These are phyloP conservation scores for Gentiana macrophylla DNA, from an alignment of 257 asterid species.

Conservation along the genomic window DNA sequence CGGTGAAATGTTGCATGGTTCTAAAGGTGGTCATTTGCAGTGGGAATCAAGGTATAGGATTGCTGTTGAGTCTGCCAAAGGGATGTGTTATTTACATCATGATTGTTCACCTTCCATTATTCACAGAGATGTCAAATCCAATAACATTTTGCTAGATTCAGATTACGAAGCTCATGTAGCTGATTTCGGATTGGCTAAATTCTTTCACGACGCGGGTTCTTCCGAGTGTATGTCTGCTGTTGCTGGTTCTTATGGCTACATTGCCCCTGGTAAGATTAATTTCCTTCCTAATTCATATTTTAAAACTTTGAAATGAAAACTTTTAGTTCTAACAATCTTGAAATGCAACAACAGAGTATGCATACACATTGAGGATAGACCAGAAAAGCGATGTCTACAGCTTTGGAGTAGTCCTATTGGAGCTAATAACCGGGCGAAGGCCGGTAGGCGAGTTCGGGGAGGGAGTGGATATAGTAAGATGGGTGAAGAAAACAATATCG, in stretches of 20 bases:
- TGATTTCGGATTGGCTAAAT: conserved; percentile 86
- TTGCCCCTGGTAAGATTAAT: conserved; percentile 63
- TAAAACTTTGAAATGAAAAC: neutral
- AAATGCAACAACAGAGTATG: conserved; percentile 60
- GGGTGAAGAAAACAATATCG: conserved; percentile 45
- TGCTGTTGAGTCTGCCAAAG: conserved; percentile 81
- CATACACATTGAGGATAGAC: conserved; percentile 76
- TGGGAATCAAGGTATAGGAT: conserved; percentile 77
- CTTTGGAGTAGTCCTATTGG: conserved; percentile 79
- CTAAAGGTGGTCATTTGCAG: conserved; percentile 68
- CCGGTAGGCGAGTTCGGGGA: conserved; percentile 93
- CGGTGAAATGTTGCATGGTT: conserved; percentile 74
- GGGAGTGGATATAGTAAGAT: conserved; percentile 82
- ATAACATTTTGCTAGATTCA: conserved; percentile 69
- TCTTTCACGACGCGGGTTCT: conserved; percentile 56
- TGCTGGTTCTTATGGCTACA: conserved; percentile 94
- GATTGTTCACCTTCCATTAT: conserved; percentile 85
- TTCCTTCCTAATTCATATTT: neutral
- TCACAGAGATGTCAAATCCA: conserved; percentile 82
- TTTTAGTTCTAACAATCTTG: neutral
- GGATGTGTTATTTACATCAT: conserved; percentile 81
- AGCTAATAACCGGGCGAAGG: conserved; percentile 60
- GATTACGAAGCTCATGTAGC: conserved; percentile 94
- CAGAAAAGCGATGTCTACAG: conserved; percentile 89
- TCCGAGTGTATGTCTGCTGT: conserved; percentile 90